These are phyloP conservation scores for Aspergillus egyptiacus DNA, from an alignment of 495 filamentous ascomycete species.

Conservation along the genomic window DNA sequence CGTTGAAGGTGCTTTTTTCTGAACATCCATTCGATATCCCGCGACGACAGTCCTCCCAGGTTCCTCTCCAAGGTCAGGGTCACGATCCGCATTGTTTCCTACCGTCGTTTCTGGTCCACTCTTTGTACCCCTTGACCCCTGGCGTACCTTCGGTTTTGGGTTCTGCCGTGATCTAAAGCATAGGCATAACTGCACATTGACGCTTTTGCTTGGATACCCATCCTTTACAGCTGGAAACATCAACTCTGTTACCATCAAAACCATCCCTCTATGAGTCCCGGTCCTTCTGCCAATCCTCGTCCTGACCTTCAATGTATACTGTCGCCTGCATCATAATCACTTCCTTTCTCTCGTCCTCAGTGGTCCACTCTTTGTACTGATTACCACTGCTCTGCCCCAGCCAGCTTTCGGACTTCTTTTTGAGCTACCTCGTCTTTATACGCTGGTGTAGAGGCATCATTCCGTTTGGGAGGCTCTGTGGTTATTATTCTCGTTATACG, in stretches of 20 bases:
- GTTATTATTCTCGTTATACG: constrained; percentile 10
- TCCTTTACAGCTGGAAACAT: constrained; percentile 3
- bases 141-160: not conserved
- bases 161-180: constrained; percentile 11
- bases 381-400: constrained; percentile 9
- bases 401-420: constrained; percentile 15
- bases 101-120: constrained; percentile 16
- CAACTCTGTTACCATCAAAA: not conserved
- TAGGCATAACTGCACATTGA: constrained; percentile 15
- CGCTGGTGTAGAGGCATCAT: constrained; percentile 25
- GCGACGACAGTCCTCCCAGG: constrained; percentile 15
- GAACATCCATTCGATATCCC: constrained; percentile 18
- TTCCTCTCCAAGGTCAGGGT: constrained; percentile 13
- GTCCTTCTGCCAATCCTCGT: constrained; percentile 11
- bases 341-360: constrained; percentile 12
- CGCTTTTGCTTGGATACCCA: constrained; percentile 2
- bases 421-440: constrained; percentile 23
- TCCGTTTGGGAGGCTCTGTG: constrained; percentile 31
- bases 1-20: constrained; percentile 20
- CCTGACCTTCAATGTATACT: constrained; percentile 23
- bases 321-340: constrained; percentile 17
- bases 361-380: constrained; percentile 14
- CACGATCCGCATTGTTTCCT: constrained; percentile 19
- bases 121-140: constrained; percentile 12
- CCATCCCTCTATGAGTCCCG: constrained; percentile 8